phyloP scores from a whole-genome alignment of 2,329 filamentous ascomycete species.

The Pyricularia sp. region DNA sequence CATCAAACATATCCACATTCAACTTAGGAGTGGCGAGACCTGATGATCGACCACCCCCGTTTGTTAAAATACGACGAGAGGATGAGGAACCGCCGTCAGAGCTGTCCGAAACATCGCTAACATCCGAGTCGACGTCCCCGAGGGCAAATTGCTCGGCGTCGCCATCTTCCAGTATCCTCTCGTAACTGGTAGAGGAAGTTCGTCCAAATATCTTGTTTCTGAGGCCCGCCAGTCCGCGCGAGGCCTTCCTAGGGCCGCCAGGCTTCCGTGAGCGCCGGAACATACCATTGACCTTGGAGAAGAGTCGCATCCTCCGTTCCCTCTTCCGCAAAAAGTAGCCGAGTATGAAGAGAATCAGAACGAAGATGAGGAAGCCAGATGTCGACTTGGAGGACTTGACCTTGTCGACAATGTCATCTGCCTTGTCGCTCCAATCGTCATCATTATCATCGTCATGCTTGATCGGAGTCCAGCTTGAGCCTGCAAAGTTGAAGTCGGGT shows the following conservation, averaged over 20 bases:
- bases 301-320: conserved; percentile 54
- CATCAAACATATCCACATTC: conserved; percentile 38
- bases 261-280: conserved; percentile 28
- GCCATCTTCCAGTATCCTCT: conserved; percentile 75
- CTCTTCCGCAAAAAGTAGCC: conserved; percentile 67
- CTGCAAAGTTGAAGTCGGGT: conserved; percentile 72
- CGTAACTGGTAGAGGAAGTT: conserved; percentile 44
- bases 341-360: conserved; percentile 57
- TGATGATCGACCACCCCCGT: conserved; percentile 40
- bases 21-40: conserved; percentile 56
- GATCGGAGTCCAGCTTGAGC: conserved; percentile 34
- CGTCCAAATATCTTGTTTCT: conserved; percentile 55
- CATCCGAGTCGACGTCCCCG: conserved; percentile 49
- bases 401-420: conserved; percentile 49
- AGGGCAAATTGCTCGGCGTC: conserved; percentile 67
- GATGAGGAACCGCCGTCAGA: conserved; percentile 32
- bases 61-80: conserved; percentile 3
- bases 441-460: conserved; percentile 29
- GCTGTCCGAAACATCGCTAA: conserved; percentile 47
- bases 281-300: conserved; percentile 33
- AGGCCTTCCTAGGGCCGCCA: conserved; percentile 29
- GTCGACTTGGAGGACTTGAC: conserved; percentile 51
- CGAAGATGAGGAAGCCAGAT: conserved; percentile 63
- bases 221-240: conserved; percentile 27
- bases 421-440: conserved; percentile 33